Evolutionary conservation across 2,329 filamentous ascomycete genomes (phyloP).

Genomic region (Paecilomyces niveus): DNA sequence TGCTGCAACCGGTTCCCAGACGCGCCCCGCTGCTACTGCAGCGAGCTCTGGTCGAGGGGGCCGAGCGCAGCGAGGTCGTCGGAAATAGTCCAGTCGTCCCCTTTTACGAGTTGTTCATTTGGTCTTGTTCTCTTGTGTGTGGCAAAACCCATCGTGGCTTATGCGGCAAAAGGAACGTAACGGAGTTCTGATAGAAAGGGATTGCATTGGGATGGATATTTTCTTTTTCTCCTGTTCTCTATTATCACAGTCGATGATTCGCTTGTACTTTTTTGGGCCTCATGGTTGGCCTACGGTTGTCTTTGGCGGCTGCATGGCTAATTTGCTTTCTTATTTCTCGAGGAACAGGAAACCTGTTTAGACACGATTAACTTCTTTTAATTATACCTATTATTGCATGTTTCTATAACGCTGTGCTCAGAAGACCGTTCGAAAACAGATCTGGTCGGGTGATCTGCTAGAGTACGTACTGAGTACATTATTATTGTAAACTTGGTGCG

Average conservation of each 20-base stretch:
- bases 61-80: constrained; percentile 19
- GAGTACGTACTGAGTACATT: too few species aligned
- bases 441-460: too few species aligned
- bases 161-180: constrained; percentile 4
- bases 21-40: constrained; percentile 7
- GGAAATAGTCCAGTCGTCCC: constrained; percentile 6
- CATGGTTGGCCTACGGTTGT: background rate
- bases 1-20: constrained; percentile 13
- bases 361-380: background rate
- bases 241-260: background rate
- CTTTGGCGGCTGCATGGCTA: background rate
- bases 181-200: constrained; percentile 5
- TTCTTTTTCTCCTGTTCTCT: background rate
- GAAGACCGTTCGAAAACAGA: too few species aligned
- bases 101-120: background rate
- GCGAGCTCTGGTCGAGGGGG: constrained; percentile 11
- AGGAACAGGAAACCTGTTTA: background rate
- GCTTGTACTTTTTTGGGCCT: background rate
- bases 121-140: constrained; percentile 1
- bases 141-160: constrained; percentile 3
- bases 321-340: background rate
- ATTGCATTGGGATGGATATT: background rate
- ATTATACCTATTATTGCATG: background rate
- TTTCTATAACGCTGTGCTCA: background rate
- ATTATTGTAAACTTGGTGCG: too few species aligned